Percentiles rank a stretch among this genome's conserved stretches.
phyloP scores from a whole-genome alignment of 257 asterid genomes.

The Nicotiana attenuata region DNA sequence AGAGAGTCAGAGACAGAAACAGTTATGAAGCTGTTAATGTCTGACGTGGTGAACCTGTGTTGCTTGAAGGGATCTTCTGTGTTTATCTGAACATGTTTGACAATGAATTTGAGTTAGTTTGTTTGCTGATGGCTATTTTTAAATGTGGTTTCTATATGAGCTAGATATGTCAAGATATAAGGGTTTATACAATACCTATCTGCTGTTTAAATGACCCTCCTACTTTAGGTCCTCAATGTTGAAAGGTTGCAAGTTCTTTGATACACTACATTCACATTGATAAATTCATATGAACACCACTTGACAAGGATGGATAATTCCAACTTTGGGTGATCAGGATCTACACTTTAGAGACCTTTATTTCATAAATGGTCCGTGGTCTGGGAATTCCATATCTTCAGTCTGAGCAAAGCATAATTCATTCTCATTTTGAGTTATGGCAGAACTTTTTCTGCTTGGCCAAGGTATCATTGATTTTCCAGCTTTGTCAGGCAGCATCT shows the following conservation, averaged over 20 bases:
- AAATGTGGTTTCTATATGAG: not conserved
- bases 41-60: not conserved
- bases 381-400: not conserved
- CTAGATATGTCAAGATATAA: not conserved
- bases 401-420: not conserved
- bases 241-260: not conserved
- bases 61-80: not conserved
- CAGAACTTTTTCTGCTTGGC: not conserved
- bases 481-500: not conserved
- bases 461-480: not conserved
- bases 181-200: not conserved
- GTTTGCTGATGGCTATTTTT: not conserved
- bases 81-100: not conserved
- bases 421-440: not conserved
- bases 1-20: not conserved
- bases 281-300: not conserved
- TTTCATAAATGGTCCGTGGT: not conserved
- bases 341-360: not conserved
- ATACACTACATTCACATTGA: not conserved
- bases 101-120: not conserved
- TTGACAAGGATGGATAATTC: not conserved
- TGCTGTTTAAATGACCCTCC: not conserved
- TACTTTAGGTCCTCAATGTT: not conserved
- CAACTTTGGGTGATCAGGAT: not conserved
- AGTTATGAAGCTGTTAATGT: not conserved